Base-by-base conservation (phyloP, 169 alveolate species). In the Plasmodium vinckei region DNA sequence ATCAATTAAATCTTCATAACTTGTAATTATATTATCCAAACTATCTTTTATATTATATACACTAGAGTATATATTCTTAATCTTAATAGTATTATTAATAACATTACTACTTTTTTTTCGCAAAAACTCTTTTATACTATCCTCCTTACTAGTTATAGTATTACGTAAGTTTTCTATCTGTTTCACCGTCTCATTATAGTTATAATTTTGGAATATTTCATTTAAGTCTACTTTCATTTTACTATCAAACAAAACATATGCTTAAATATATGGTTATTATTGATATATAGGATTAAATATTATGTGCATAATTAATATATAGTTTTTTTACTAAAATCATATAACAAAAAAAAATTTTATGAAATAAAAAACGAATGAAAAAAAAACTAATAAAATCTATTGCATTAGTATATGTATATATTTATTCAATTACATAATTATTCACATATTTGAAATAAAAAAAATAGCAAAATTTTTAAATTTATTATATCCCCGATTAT, bases 51-150 rank as follows among this genome's bases (percentile, higher is more conserved):
- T 70, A 33, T 59, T 86, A n/a, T 86, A 86, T n/a, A 86, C 91
- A 69, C 87, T 69, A 5, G 70, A 86, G 33, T 86, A 86, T 63
- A 86, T 63, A 44, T 72, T 86, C 61, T 86, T 86, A 59, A 86
- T 86, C 49, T 70, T 86, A 12, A 86, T 70, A 2, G 91, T 86
- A 59, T 86, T 86, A n/a, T 70, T 73, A 44, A 86, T 86, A 9
- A 86, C 91, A 44, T 59, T 46, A 39, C 49, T 70, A 39, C 87
- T 86, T 27, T 86, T 61, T 70, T 86, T 54, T 57, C 70, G 69
- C 46, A 86, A 86, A 69, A 86, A 86, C 9, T 70, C 72, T 44
- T 86, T 86, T 23, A 86, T 70, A 10, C 73, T 33, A 2, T 86
- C 87, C 49, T 86, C 91, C 23, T 64, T 86, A 3, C 56, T 61